A percentile compares a stretch with the other conserved stretches of the same genome.
phyloP scores from a whole-genome alignment of 164 flowering plant genomes.

The Cinnamomum chago region DNA sequence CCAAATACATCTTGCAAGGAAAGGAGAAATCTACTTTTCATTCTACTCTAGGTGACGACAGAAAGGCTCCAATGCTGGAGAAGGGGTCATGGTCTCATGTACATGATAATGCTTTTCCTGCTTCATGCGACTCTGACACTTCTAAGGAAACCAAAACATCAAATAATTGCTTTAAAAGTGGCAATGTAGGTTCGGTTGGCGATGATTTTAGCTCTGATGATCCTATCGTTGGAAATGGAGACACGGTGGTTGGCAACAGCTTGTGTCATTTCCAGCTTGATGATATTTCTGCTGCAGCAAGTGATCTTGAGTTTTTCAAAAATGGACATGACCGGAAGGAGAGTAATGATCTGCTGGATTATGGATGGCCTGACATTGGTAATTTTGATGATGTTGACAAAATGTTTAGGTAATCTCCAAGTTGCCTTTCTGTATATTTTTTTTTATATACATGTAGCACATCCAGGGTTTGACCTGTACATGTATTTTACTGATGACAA shows the following conservation, averaged over 20 bases:
- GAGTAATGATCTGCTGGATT: conserved; percentile 39
- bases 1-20: conserved; percentile 19
- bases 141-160: conserved; percentile 33
- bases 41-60: conserved; percentile 14
- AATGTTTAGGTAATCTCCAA: conserved; percentile 62
- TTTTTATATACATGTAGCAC: background rate
- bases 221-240: conserved; percentile 29
- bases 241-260: conserved; percentile 30
- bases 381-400: conserved; percentile 81
- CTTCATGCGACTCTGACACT: conserved; percentile 26
- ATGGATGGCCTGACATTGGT: conserved; percentile 76
- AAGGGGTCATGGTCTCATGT: conserved; percentile 41
- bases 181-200: conserved; percentile 24
- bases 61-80: conserved; percentile 37
- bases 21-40: conserved; percentile 21
- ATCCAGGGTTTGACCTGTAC: background rate
- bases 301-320: conserved; percentile 44
- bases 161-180: conserved; percentile 31
- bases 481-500: background rate
- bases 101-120: conserved; percentile 22
- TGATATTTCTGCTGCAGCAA: conserved; percentile 43
- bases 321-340: conserved; percentile 44
- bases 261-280: conserved; percentile 36
- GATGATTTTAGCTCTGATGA: conserved; percentile 26
- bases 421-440: background rate